Evolutionary conservation across 306 rosid species (phyloP).

Genomic region (Alnus rubra): DNA sequence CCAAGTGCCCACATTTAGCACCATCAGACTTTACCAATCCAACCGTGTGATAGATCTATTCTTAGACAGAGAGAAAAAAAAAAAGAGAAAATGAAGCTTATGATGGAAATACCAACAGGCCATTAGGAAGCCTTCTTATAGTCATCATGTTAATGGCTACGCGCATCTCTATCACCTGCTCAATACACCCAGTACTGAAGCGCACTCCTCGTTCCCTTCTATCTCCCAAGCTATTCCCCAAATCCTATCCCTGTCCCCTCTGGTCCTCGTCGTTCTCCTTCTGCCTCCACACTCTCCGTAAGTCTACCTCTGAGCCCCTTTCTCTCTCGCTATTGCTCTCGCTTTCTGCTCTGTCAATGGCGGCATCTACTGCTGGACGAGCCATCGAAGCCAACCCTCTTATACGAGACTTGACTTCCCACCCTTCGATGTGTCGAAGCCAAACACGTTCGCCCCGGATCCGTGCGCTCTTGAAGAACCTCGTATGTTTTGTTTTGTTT

Average conservation of each 20-base stretch:
- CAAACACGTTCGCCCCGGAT: conserved; percentile 80
- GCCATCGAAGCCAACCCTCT: conserved; percentile 58
- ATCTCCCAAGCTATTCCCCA: conserved; percentile 35
- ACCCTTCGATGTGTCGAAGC: conserved; percentile 84
- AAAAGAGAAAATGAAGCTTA: conserved; percentile 2
- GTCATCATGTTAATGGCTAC: conserved; percentile 62
- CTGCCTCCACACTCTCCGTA: conserved; percentile 56
- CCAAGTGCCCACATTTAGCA: too few species aligned
- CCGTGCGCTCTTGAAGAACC: conserved; percentile 62
- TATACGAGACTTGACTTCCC: conserved; percentile 76
- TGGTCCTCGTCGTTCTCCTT: conserved; percentile 85
- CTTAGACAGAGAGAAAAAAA: background rate
- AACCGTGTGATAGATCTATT: background rate
- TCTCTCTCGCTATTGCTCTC: conserved; percentile 32
- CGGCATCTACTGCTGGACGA: conserved; percentile 42
- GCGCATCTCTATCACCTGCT: conserved; percentile 41
- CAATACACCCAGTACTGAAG: conserved; percentile 48
- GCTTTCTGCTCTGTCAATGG: conserved; percentile 48
- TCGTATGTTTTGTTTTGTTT: conserved; percentile 42
- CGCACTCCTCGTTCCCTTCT: conserved; percentile 33
- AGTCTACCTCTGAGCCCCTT: conserved; percentile 27
- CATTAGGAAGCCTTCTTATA: conserved; percentile 47
- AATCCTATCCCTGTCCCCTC: conserved; percentile 74
- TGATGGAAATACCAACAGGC: background rate
- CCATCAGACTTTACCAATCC: background rate